Base-by-base conservation (phyloP, 495 filamentous ascomycete species). In the Tuber magnatum region DNA sequence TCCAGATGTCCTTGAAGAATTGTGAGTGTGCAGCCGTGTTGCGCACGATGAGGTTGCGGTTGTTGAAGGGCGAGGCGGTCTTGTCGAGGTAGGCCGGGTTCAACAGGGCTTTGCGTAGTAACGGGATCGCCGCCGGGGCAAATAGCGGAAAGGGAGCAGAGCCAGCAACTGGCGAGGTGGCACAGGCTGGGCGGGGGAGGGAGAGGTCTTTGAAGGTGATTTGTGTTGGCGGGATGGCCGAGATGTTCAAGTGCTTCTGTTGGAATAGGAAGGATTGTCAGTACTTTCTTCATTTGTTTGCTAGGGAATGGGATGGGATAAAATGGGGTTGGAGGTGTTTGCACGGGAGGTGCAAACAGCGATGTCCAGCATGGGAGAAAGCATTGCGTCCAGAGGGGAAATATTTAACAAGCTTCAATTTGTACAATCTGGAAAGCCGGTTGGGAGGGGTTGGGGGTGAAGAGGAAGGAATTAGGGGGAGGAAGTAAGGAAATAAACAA, bases 1-100 rank as follows among this genome's bases (percentile, higher is more conserved):
- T 81, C 81, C 83, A 85, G 22, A 85, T 78, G 4, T 82, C 77
- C 20, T 65, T 70, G 69, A 83, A 82, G 39, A 84, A 85, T 3
- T 65, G 74, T 0, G 84, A 84, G 42, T 84, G 68, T 22, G 80
- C 81, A 3, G 71, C 82, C 38, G 77, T 76, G 71, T 83, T 77
- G 1, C 84, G 83, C 2, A 85, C 73, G 18, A 84, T 80, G 28
- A 85, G 70, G 10, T 83, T 84, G 69, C 44, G 69, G n/a, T 32
- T n/a, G 18, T 74, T 68, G 42, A 72, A 78, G 20, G 73, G 22
- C 6, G 51, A 46, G 12, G 74, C 74, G 14, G 74, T 78, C 38
- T 76, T 43, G 12, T 76, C 46, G n/a, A 78, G 32, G n/a, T 78
- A 69, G 3, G 32, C 56, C 7, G 76, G 70, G 41, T 76, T 72